A percentile compares a stretch with the other conserved stretches of the same genome.
phyloP scores from a whole-genome alignment of 1,284 basidiomycete genomes.

The Ceratobasidium sp. region DNA sequence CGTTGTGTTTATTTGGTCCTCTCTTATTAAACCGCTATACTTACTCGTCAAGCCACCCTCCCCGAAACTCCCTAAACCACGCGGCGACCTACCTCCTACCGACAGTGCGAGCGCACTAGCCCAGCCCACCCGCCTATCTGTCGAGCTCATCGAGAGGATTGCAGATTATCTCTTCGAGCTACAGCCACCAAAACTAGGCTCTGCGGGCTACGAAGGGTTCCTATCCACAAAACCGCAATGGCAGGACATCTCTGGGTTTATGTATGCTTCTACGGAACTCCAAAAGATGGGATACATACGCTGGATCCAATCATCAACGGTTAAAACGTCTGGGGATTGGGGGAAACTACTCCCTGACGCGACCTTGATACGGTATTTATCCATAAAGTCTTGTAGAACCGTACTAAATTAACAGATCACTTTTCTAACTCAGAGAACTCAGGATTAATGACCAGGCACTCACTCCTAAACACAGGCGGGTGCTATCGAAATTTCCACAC shows the following conservation, averaged over 20 bases:
- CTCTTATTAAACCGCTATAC: no score
- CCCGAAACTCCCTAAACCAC: no score
- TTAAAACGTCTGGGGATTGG: slow-evolving; percentile 10
- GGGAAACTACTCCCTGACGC: not conserved
- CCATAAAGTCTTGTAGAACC: not conserved
- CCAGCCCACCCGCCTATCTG: not conserved
- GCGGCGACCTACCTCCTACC: no score
- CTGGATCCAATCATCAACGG: not conserved
- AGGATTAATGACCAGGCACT: not conserved
- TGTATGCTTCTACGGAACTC: not conserved
- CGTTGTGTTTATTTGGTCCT: no score
- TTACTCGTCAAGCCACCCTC: no score
- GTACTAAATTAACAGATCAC: not conserved
- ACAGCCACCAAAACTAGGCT: not conserved
- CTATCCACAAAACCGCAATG: not conserved
- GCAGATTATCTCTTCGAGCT: slow-evolving; percentile 30
- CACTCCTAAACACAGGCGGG: not conserved
- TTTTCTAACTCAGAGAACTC: slow-evolving; percentile 1
- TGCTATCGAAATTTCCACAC: not conserved
- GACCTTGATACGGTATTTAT: not conserved
- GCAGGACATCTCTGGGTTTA: slow-evolving; percentile 5
- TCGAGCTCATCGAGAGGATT: slow-evolving; percentile 14
- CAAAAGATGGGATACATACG: slow-evolving; percentile 22
- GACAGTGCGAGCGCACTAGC: no score
- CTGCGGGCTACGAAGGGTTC: not conserved